Evolutionary conservation across 2,329 filamentous ascomycete genomes (phyloP).

Genomic region (Penicillium sp.): DNA sequence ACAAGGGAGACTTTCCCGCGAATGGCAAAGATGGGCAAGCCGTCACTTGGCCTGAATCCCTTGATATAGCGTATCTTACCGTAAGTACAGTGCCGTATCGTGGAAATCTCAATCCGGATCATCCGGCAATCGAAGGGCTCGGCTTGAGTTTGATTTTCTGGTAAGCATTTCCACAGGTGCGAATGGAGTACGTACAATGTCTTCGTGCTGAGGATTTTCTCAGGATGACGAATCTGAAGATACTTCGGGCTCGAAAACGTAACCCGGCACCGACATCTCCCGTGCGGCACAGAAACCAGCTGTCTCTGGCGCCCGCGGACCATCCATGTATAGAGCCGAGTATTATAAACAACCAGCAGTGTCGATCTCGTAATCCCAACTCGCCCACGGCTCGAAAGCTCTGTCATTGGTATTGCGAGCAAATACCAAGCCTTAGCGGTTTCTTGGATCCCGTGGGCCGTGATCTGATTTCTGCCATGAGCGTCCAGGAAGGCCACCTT

Average conservation of each 20-base stretch:
- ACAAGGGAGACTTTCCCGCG: conserved; percentile 20
- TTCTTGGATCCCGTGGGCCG: not conserved
- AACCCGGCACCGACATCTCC: not conserved
- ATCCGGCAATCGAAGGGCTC: not conserved
- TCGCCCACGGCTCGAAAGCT: not conserved
- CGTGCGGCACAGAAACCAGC: not conserved
- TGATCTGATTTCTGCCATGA: not conserved
- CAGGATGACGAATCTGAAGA: not conserved
- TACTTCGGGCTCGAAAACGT: not conserved
- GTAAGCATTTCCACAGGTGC: not conserved
- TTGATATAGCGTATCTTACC: conserved; percentile 1
- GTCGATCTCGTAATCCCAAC: not conserved
- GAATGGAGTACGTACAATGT: not conserved
- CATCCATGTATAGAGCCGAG: not conserved
- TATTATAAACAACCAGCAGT: not conserved
- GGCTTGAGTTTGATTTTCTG: not conserved
- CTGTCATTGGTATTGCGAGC: conserved; percentile 3
- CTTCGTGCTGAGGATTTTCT: not conserved
- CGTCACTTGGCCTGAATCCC: conserved; percentile 11
- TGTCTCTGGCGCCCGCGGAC: not conserved
- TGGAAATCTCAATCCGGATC: not conserved
- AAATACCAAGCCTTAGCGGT: conserved; percentile 8
- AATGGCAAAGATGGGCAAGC: conserved; percentile 21
- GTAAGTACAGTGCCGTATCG: not conserved
- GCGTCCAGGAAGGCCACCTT: not conserved